Conservation (phyloP, 1,139 yeast genomes). For the Candida glucosophila region DNA sequence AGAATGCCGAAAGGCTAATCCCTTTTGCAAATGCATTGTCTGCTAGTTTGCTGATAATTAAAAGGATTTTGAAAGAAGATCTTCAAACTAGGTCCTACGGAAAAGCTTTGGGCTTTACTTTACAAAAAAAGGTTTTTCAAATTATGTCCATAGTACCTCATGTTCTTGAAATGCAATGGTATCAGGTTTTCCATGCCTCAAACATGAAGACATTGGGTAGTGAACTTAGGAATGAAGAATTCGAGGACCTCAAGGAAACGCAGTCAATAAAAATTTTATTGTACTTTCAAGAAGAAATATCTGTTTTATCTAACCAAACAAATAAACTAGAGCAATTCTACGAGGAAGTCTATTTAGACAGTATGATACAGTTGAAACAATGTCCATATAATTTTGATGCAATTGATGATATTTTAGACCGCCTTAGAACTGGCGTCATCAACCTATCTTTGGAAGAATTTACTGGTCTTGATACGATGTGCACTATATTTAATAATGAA, state of each 20-base stretch:
- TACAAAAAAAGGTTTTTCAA: conserved; percentile 27
- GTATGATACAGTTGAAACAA: conserved; percentile 15
- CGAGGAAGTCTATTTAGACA: conserved; percentile 10
- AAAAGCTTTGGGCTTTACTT: conserved; percentile 32
- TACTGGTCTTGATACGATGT: conserved; percentile 28
- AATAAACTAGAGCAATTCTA: conserved; percentile 21
- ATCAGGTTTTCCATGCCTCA: conserved; percentile 39
- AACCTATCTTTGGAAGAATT: conserved; percentile 34
- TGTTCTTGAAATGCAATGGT: conserved; percentile 45
- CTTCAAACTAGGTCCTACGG: conserved; percentile 15
- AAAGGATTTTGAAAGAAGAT: conserved; percentile 18
- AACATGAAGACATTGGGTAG: conserved; percentile 22
- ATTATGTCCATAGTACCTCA: conserved; percentile 17
- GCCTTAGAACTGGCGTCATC: conserved; percentile 35
- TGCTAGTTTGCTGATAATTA: conserved; percentile 30
- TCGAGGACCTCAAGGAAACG: conserved; percentile 25
- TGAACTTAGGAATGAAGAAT: conserved; percentile 6
- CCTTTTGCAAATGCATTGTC: conserved; percentile 51
- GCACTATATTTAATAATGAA: conserved; percentile 29
- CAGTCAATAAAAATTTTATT: conserved; percentile 30
- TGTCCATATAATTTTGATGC: conserved; percentile 17
- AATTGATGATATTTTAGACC: conserved; percentile 13
- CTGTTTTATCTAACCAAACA: conserved; percentile 19
- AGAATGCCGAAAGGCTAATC: conserved; percentile 39
- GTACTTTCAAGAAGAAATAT: conserved; percentile 28